Base-by-base conservation (phyloP, 2,329 filamentous ascomycete species). In the Sporothrix variecibatus region DNA sequence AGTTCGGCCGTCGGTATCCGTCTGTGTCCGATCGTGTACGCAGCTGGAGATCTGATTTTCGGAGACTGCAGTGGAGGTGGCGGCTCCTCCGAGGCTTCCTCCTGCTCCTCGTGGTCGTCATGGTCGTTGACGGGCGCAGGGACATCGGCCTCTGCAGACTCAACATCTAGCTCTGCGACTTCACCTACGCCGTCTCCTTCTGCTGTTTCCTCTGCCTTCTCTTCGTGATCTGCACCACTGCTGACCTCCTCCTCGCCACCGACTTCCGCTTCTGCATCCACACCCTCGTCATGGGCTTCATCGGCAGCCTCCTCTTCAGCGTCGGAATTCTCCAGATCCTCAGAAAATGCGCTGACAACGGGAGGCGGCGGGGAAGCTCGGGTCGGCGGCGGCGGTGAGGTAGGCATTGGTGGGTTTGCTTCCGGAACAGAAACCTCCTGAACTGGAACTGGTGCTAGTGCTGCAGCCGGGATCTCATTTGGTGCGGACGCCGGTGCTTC, bases 401-500 rank as follows among this genome's bases (percentile, higher is more conserved):
- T 38, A 53, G 67, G 46, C 26, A 38, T n/a, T 17, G 28, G 28
- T 8, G 28, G 17, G 7, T 38, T n/a, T 17, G 9, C 20, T 53
- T 62, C 38, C n/a, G 53, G 38, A 2, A 56, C 7, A 4, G 28
- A n/a, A 15, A 26, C 20, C 28, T 68, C 34, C 7, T n/a, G 67
- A 6, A 11, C 28, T 15, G 46, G 46, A 3, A 17, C 20, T 2
- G 60, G 60, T 26, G 60, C 31, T 4, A 46, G 67, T 53, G 28
- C 26, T 23, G 28, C n/a, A 7, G 62, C 62, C n/a, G 40, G 15
- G 20, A 31, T 17, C 7, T 49, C 64, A 23, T 28, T 31, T 58
- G 46, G 12, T 15, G 12, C n/a, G 7, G n/a, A 9, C 56, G 38
- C n/a, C 23, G 69, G 70, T 6, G 46, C 3, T 5, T 46, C 87